Evolutionary conservation across 2,329 filamentous ascomycete genomes (phyloP).

Genomic region (Hymenoscyphus scutula): DNA sequence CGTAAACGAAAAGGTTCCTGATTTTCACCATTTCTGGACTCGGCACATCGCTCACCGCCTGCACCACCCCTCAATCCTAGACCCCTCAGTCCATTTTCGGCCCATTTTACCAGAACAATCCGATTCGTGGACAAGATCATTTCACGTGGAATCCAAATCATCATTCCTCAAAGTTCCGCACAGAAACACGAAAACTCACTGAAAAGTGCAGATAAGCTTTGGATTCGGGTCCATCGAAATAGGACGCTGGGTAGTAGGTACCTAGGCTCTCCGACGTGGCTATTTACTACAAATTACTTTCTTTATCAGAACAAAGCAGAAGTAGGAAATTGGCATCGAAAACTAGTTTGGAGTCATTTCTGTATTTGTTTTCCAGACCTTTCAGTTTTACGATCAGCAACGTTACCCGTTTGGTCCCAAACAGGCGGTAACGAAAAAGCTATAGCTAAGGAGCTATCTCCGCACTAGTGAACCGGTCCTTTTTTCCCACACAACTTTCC

Average conservation of each 20-base stretch:
- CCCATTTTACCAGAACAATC: neutral
- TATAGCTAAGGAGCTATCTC: conserved; percentile 6
- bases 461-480: neutral
- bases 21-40: conserved; percentile 4
- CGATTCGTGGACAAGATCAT: conserved; percentile 1
- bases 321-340: neutral
- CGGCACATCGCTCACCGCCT: conserved; percentile 6
- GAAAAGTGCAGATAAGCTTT: neutral
- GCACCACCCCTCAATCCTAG: conserved; percentile 2
- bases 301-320: neutral
- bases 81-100: neutral
- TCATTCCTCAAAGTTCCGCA: neutral
- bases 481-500: neutral
- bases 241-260: neutral
- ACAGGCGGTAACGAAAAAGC: neutral
- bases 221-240: neutral
- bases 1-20: conserved; percentile 6
- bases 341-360: neutral
- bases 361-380: neutral
- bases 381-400: neutral
- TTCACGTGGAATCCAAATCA: conserved; percentile 1
- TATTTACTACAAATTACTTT: neutral
- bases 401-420: neutral
- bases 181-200: neutral
- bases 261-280: conserved; percentile 2